These are phyloP conservation scores for Aspergillus taichungensis DNA, from an alignment of 495 filamentous ascomycete species.

Conservation along the genomic window DNA sequence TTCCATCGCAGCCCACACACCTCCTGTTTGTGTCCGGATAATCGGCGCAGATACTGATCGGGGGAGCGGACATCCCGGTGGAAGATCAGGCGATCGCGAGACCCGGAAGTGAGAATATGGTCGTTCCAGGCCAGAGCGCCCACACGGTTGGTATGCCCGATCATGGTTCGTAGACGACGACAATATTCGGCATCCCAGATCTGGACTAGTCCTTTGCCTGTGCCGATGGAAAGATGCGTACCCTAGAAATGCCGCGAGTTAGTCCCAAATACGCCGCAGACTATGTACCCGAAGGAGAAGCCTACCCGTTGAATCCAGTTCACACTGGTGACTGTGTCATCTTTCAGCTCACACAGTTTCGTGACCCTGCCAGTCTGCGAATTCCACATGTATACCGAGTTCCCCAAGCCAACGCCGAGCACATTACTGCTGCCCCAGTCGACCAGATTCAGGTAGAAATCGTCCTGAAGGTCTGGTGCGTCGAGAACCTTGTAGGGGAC, in stretches of 20 bases:
- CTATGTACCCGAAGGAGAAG: background rate
- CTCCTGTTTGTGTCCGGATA: slow-evolving; percentile 92
- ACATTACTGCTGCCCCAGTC: slow-evolving; percentile 98
- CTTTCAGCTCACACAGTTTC: slow-evolving; percentile 84
- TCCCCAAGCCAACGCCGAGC: slow-evolving; percentile 82
- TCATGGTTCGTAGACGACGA: slow-evolving; percentile 86
- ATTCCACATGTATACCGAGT: slow-evolving; percentile 99
- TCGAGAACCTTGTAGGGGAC: slow-evolving; percentile 97
- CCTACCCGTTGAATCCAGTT: slow-evolving; percentile 85
- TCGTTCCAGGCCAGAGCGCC: slow-evolving; percentile 95
- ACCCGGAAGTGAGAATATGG: slow-evolving; percentile 93
- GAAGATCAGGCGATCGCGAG: slow-evolving; percentile 83
- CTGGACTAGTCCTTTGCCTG: slow-evolving; percentile 84
- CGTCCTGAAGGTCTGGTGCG: slow-evolving; percentile 90
- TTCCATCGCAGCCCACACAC: slow-evolving; percentile 99
- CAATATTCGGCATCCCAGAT: slow-evolving; percentile 93
- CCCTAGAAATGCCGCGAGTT: slow-evolving; percentile 41
- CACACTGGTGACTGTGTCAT: slow-evolving; percentile 92
- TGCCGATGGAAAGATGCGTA: slow-evolving; percentile 90
- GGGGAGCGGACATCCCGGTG: slow-evolving; percentile 94
- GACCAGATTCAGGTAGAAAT: slow-evolving; percentile 95
- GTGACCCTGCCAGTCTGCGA: slow-evolving; percentile 77
- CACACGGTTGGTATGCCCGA: slow-evolving; percentile 84
- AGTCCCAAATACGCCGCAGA: background rate
- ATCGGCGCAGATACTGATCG: slow-evolving; percentile 74